Evolutionary conservation across 306 rosid genomes (phyloP), one percentile per base, ranked within the genome.

Genomic region (Sophora flavescens): DNA sequence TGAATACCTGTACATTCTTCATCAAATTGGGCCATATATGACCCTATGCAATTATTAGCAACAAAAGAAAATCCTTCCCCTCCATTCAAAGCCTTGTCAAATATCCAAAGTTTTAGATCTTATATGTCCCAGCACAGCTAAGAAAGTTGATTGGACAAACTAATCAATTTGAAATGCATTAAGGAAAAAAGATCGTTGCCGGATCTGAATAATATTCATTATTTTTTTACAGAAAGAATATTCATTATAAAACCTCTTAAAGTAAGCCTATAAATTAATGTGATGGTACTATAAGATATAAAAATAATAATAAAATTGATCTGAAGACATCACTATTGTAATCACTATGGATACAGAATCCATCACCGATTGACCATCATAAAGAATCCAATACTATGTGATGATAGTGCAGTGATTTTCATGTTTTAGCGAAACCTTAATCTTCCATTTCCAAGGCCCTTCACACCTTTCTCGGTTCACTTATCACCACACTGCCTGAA

Each of bases 401-500:
- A 56, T 35, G 39, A 35, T 35, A 4, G 39, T 35, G 6, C 61
- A 26, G 2, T 22, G 52, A 28, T 22, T 3, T 6, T 38, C 68
- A 59, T 60, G 6, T 33, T 62, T 35, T 11, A n/a, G 54, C 52
- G 73, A 50, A 53, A 64, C 57, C 65, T 64, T 22, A 60, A 72
- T 44, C 9, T 50, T 75, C 53, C 39, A 13, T 35, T 35, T 14
- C 36, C 52, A 16, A 60, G 28, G 63, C 52, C 63, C 17, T 14
- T 10, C 70, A 30, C 47, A 16, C 10, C 38, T 61, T 60, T 30
- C 65, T 70, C 9, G 36, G 6, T 14, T 38, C 32, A 39, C 11
- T 36, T 9, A 13, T n/a, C 2, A 26, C 18, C 10, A 41, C 72
- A 45, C 72, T 26, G 6, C 39, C 11, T 35, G 28, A 36, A n/a